These are phyloP conservation scores for Fraxinus latifolia DNA, from an alignment of 305 asterid species.

Conservation along the genomic window DNA sequence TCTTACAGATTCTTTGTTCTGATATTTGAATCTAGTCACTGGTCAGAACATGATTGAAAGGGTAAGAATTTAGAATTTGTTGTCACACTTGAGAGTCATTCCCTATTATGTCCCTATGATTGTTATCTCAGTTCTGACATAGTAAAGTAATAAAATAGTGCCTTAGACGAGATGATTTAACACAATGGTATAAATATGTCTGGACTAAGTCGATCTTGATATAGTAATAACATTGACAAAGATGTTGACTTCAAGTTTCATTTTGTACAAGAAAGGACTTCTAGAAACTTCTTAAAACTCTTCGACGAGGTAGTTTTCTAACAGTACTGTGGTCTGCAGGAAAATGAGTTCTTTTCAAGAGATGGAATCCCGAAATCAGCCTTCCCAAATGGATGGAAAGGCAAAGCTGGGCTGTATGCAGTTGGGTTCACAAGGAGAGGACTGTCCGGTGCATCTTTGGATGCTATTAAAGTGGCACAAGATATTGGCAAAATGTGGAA, in stretches of 20 bases:
- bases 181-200: no score
- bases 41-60: not conserved
- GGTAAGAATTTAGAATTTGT: not conserved
- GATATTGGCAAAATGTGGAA: conserved; percentile 13
- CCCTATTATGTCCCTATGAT: not conserved
- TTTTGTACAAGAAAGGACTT: not conserved
- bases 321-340: not conserved
- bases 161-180: not conserved
- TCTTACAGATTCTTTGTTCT: conserved; percentile 50
- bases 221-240: not conserved
- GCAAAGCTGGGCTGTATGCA: conserved; percentile 16
- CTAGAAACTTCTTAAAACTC: not conserved
- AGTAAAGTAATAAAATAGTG: not conserved
- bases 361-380: conserved; percentile 15
- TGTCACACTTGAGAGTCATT: not conserved
- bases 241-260: not conserved
- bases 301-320: not conserved
- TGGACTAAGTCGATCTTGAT: not conserved
- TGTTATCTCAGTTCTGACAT: not conserved
- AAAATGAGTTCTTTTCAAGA: conserved; percentile 7
- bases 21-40: conserved; percentile 30
- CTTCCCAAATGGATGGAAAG: conserved; percentile 21
- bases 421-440: conserved; percentile 21
- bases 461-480: conserved; percentile 11
- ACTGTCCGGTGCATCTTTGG: conserved; percentile 11